Evolutionary conservation across 2,329 filamentous ascomycete species (phyloP).

Genomic region (Stemphylium beticola): DNA sequence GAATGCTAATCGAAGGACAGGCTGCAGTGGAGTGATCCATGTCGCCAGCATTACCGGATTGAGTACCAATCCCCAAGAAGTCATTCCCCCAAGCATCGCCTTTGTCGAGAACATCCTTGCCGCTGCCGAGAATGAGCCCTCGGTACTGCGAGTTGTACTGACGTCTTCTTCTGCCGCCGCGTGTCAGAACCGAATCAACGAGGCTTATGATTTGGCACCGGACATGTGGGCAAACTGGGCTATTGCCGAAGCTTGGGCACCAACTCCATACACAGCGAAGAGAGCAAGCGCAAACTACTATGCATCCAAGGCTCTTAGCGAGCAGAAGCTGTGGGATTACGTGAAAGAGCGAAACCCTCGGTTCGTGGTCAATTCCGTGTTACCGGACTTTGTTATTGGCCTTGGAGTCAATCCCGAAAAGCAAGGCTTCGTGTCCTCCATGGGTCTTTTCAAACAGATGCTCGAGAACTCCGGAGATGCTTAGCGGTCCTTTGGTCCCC

Average conservation of each 20-base stretch:
- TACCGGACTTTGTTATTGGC: conserved; percentile 29
- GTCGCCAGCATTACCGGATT: conserved; percentile 49
- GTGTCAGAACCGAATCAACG: conserved; percentile 37
- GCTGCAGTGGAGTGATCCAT: conserved; percentile 51
- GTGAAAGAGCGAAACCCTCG: conserved; percentile 48
- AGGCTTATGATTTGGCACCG: conserved; percentile 18
- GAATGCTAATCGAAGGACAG: conserved; percentile 20
- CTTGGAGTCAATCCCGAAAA: neutral
- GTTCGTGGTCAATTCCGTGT: conserved; percentile 51
- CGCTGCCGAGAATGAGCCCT: conserved; percentile 11
- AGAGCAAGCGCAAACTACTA: conserved; percentile 46
- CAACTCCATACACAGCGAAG: conserved; percentile 36
- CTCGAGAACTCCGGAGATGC: conserved; percentile 3
- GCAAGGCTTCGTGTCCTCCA: neutral
- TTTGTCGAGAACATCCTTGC: conserved; percentile 45
- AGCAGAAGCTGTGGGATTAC: conserved; percentile 55
- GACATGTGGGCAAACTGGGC: conserved; percentile 5
- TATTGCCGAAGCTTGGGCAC: conserved; percentile 24
- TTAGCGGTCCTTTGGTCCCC: conserved; percentile 11
- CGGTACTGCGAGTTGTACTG: conserved; percentile 49
- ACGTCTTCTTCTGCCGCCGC: conserved; percentile 48
- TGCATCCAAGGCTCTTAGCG: conserved; percentile 53
- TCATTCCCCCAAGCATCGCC: conserved; percentile 49
- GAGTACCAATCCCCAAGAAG: conserved; percentile 48
- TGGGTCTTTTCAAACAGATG: conserved; percentile 1